These are phyloP conservation scores for Penicillium brevicompactum DNA, from an alignment of 2,329 filamentous ascomycete genomes.

Conservation along the genomic window DNA sequence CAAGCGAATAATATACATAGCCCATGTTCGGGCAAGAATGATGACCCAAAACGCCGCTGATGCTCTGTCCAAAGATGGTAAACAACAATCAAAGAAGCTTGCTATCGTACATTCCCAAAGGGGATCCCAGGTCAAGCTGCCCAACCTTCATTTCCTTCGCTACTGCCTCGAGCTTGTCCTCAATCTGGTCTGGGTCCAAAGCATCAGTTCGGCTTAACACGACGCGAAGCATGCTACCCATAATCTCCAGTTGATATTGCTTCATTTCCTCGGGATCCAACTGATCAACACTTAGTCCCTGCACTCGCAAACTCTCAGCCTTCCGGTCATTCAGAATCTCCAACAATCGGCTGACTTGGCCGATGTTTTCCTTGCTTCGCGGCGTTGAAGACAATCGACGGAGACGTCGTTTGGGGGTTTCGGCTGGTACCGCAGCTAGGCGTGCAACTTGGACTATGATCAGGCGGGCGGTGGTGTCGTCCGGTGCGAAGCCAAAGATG, in stretches of 20 bases:
- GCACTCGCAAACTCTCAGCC: slow-evolving; percentile 31
- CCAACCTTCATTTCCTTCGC: slow-evolving; percentile 42
- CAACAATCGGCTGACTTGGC: slow-evolving; percentile 48
- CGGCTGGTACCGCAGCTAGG: slow-evolving; percentile 38
- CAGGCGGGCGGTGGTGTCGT: slow-evolving; percentile 49
- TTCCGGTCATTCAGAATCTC: slow-evolving; percentile 45
- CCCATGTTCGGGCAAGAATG: background rate
- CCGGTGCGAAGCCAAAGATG: slow-evolving; percentile 49
- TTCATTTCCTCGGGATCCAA: slow-evolving; percentile 41
- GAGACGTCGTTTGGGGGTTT: slow-evolving; percentile 40
- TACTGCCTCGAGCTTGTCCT: slow-evolving; percentile 35
- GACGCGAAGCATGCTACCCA: slow-evolving; percentile 43
- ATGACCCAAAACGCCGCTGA: slow-evolving; percentile 1
- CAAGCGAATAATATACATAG: slow-evolving; percentile 7
- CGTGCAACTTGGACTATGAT: slow-evolving; percentile 54
- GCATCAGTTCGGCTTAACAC: slow-evolving; percentile 40
- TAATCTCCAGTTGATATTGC: slow-evolving; percentile 46
- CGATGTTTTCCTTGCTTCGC: slow-evolving; percentile 48
- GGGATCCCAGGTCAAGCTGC: slow-evolving; percentile 35
- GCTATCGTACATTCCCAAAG: slow-evolving; percentile 29
- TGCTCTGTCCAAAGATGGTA: background rate
- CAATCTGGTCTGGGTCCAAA: slow-evolving; percentile 30
- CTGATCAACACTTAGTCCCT: slow-evolving; percentile 37
- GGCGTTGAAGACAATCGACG: slow-evolving; percentile 44
- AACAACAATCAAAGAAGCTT: slow-evolving; percentile 22